Conservation (phyloP, 305 asterid species). For the Fraxinus dipetala region DNA sequence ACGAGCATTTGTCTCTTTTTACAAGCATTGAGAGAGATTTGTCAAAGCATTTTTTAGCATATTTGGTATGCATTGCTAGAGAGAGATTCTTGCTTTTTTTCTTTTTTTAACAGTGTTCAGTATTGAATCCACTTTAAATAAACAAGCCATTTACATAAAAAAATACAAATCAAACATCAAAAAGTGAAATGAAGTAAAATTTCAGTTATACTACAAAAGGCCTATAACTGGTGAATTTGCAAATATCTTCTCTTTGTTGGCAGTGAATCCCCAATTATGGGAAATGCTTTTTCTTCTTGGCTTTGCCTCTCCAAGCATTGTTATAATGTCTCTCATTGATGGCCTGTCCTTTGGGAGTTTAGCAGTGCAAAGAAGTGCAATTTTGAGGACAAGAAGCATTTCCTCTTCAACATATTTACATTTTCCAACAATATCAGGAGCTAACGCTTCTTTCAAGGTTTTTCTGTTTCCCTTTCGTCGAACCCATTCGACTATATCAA, state of each 20-base stretch:
- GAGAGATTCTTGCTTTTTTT: background rate
- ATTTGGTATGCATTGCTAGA: background rate
- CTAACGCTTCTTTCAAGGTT: constrained; percentile 37
- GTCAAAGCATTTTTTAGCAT: background rate
- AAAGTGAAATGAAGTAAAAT: constrained; percentile 25
- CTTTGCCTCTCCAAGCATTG: constrained; percentile 87
- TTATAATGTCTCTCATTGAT: constrained; percentile 67
- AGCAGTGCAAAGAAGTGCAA: constrained; percentile 71
- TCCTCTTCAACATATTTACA: constrained; percentile 70
- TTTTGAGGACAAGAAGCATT: constrained; percentile 71
- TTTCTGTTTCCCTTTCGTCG: constrained; percentile 39
- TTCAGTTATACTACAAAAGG: constrained; percentile 37
- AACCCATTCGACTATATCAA: constrained; percentile 72
- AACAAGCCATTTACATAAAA: background rate
- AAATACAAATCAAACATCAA: constrained; percentile 27
- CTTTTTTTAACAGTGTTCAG: background rate
- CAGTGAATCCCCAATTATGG: constrained; percentile 53
- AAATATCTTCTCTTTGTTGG: constrained; percentile 58
- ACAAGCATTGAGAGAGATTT: background rate
- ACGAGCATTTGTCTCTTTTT: background rate
- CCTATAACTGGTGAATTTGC: constrained; percentile 83
- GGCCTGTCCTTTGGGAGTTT: constrained; percentile 79
- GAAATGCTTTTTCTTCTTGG: constrained; percentile 76
- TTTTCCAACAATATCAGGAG: constrained; percentile 55
- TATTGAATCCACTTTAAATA: background rate